Evolutionary conservation across 768 basidiomycete genomes (phyloP), one percentile per base, ranked within the genome.

Genomic region (Leccinum barrowsii): DNA sequence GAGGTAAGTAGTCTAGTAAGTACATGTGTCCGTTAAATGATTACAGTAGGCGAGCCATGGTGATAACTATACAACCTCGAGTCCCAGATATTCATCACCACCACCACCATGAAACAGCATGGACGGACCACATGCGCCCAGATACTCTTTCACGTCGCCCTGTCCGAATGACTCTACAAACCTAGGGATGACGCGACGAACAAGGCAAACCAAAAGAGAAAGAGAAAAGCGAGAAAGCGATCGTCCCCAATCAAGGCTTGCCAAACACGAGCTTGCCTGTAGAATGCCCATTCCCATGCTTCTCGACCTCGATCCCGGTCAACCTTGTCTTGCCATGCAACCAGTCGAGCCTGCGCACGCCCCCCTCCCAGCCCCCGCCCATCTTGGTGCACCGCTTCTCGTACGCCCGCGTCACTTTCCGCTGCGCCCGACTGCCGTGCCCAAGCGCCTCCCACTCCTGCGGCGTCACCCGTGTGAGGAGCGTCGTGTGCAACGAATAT

Each of bases 281-380:
- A 50, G 75, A 67, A 42, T 69, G 68, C n/a, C 69, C 70, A 28
- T 73, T 68, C 7, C 70, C 65, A 50, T 74, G 72, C 60, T 79
- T 83, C 65, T 80, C 78, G 58, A 85, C 77, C 65, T 86, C 85
- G 59, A 89, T 77, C 24, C 87, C 87, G 32, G 84, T 75, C 37
- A 89, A 67, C 49, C 76, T 73, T 32, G 82, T 85, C 66, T 84
- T 86, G 32, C 80, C 77, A 19, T 82, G 82, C 48, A 89, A 74
- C 79, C 83, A 87, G 72, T 89, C 87, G 13, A 88, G 69, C 52
- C 87, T 74, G 49, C 85, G 78, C 28, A 89, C 83, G n/a, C 87
- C 30, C 30, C 78, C 78, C 26, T 86, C 84, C 85, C 85, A 86
- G 12, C 84, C 85, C 2, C 82, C 85, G 26, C 85, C 85, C 85